Base-by-base conservation (phyloP, 768 basidiomycete genomes). In the Agrocybe chaxingu region DNA sequence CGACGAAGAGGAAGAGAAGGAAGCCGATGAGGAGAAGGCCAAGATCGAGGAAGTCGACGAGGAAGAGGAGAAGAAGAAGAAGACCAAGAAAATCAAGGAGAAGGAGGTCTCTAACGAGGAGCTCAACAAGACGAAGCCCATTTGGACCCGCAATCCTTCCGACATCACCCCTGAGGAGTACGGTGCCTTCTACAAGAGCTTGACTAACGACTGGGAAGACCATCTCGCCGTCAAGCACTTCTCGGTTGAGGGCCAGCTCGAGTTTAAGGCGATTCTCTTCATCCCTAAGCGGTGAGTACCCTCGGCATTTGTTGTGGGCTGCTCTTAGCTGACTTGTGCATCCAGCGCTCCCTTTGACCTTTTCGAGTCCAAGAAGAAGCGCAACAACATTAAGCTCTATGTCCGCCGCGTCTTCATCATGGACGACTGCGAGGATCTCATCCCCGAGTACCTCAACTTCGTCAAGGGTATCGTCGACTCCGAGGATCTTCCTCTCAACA, bases 341-440 rank as follows among this genome's bases (percentile, higher is more conserved):
- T 39, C 2, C 42, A 94, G 94, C 54, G 97, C 96, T 39, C 97
- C 97, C 46, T 98, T 98, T 73, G 97, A 99, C 66, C 88, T 99
- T 69, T 99, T 99, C 76, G 97, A 99, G 79, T 91, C 90, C 54
- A 98, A 99, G 89, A 98, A 98, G 90, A 98, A 98, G 85, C 92
- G 96, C 65, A 98, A 98, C 84, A 98, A 98, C 89, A 98, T 99
- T 83, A 99, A 99, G 78, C 94, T 99, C 69, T 99, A 98, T 69
- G 97, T 99, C 62, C 92, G 97, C 79, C 93, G 97, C 50, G 96
- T 98, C 65, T 98, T 99, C 82, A 98, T 99, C 82, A 98, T 97
- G 92, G 97, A 99, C 74, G 95, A 97, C 73, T 98, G 96, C 70
- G 96, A 98, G 78, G 97, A 99, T 66, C 79, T 97, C 67, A 98